A percentile compares a stretch with the other conserved stretches of the same genome.
Conservation (phyloP, 139 green algal species). For the Closterium sp. region DNA sequence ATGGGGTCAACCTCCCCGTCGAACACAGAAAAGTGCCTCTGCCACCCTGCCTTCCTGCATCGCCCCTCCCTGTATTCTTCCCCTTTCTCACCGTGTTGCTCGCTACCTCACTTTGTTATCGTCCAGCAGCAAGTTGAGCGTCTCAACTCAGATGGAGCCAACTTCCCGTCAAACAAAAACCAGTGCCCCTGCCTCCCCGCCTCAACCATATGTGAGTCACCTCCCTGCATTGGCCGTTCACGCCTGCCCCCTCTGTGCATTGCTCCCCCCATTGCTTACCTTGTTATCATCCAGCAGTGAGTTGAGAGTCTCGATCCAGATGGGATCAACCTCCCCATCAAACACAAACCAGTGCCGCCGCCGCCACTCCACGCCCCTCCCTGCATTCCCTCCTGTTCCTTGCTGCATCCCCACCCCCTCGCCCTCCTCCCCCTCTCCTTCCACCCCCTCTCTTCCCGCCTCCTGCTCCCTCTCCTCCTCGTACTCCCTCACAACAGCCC, state of each 20-base stretch:
- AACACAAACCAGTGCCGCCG: neutral
- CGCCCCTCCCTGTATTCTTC: too few species aligned
- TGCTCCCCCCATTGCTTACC: too few species aligned
- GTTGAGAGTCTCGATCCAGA: too few species aligned
- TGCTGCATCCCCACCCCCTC: neutral
- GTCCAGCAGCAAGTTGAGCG: conserved; percentile 63
- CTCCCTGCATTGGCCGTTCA: too few species aligned
- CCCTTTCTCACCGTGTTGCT: conserved; percentile 49
- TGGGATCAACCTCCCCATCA: too few species aligned
- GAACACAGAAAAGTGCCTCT: too few species aligned
- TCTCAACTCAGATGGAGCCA: conserved; percentile 80
- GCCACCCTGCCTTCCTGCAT: too few species aligned
- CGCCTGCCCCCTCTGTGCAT: too few species aligned
- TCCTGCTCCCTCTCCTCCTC: neutral
- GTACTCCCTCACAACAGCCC: neutral
- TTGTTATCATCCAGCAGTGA: too few species aligned
- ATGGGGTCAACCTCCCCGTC: too few species aligned
- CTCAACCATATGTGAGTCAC: too few species aligned
- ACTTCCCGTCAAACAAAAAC: conserved; percentile 81
- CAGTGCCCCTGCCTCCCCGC: conserved; percentile 29
- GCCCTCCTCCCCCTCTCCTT: neutral
- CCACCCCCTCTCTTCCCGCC: neutral
- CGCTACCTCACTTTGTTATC: conserved; percentile 27
- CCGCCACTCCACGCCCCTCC: neutral
- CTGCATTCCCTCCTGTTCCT: neutral